A percentile compares a stretch with the other conserved stretches of the same genome.
phyloP scores from a whole-genome alignment of 2,329 filamentous ascomycete species.

The Chrysosporium keratinophilum region DNA sequence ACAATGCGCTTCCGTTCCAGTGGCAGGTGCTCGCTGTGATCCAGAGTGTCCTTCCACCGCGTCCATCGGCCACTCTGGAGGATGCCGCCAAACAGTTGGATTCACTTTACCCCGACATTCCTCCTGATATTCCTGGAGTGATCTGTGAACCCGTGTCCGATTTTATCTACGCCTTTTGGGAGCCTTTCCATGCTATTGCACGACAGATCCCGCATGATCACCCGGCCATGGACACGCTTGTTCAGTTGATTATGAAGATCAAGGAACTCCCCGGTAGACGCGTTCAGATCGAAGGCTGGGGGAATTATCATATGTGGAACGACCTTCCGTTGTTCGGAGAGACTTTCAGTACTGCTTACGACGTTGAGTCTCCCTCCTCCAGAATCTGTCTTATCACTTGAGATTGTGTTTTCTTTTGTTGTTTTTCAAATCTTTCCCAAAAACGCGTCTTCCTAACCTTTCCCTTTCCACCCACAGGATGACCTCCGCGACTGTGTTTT shows the following conservation, averaged over 20 bases:
- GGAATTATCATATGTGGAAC: slow-evolving; percentile 1
- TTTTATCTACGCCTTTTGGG: slow-evolving; percentile 7
- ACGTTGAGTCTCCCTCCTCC: background rate
- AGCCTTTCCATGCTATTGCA: slow-evolving; percentile 4
- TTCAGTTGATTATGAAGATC: background rate
- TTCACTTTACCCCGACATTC: background rate
- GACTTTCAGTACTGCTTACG: background rate
- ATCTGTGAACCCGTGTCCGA: background rate
- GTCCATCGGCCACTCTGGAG: background rate
- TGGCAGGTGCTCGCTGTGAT: background rate
- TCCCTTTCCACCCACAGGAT: background rate
- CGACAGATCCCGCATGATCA: slow-evolving; percentile 4
- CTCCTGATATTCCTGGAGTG: background rate
- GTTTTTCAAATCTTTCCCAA: background rate
- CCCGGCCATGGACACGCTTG: slow-evolving; percentile 9
- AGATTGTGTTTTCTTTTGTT: background rate
- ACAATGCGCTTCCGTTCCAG: slow-evolving; percentile 2
- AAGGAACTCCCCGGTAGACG: background rate
- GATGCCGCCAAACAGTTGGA: slow-evolving; percentile 1
- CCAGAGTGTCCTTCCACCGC: background rate
- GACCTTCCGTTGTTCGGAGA: slow-evolving; percentile 9
- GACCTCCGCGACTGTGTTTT: background rate
- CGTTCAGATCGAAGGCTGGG: slow-evolving; percentile 5
- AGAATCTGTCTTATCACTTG: background rate
- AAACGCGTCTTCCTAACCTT: background rate